Evolutionary conservation across 169 alveolate genomes (phyloP), one percentile per base, ranked within the genome.

Genomic region (Eimeria maxima): DNA sequence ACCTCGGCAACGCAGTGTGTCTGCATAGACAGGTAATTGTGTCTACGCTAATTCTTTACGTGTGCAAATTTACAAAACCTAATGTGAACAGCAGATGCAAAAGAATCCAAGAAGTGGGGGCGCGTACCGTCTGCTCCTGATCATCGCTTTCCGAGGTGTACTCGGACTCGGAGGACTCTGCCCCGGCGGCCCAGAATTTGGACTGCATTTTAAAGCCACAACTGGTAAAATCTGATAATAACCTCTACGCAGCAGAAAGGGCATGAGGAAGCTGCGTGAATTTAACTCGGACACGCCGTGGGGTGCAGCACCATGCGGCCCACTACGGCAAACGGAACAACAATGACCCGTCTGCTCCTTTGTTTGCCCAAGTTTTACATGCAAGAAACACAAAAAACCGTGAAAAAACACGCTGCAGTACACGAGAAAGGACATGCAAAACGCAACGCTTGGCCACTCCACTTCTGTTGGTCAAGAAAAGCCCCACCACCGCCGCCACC

Each of bases 171-270:
- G 84, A 63, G 83, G 87, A 89, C 42, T 94, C 96, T 38, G 92
- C 88, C 84, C 95, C 96, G 13, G 95, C 96, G 67, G 96, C 96
- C 96, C 96, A 94, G 84, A 94, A 94, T 33, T 94, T 94, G 71
- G 95, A 87, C 63, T 94, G 96, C 96, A 94, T 94, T 65, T 83
- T 84, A 71, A 4, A 63, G n/a, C 2, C 24, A 20, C 22, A 11
- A 38, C 57, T n/a, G 18, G 45, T 55, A 27, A 38, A 27, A 27
- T 44, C n/a, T 33, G 10, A 44, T 11, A 38, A 38, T 33, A 4
- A 73, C 18, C 14, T 29, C 13, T 44, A 73, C 13, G 18, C 4
- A 44, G 44, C 42, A 44, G 89, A 80, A 50, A 80, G 20, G 38
- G 44, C 57, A 80, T 38, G 67, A 44, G 67, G 44, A 44, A 29